These are phyloP conservation scores for Pholiota molesta DNA, from an alignment of 768 basidiomycete genomes.

Conservation along the genomic window DNA sequence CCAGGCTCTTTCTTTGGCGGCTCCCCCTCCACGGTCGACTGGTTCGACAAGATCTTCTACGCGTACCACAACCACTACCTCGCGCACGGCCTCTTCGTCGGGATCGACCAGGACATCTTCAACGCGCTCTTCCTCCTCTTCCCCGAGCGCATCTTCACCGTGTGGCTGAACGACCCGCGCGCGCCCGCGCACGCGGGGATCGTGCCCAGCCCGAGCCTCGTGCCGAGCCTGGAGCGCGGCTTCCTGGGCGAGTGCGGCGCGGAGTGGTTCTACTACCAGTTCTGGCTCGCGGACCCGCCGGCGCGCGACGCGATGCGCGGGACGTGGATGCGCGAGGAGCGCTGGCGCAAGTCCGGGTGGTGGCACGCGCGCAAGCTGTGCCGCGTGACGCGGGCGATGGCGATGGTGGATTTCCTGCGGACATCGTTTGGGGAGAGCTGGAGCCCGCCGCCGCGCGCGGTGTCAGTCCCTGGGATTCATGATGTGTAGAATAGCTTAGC, in stretches of 20 bases:
- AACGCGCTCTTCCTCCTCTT: conserved; percentile 5
- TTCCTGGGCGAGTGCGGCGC: conserved; percentile 42
- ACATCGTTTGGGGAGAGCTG: conserved; percentile 4
- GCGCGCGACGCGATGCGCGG: conserved; percentile 1
- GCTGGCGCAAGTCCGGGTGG: conserved; percentile 9
- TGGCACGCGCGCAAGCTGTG: conserved; percentile 11
- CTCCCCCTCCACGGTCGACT: conserved; percentile 42
- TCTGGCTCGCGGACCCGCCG: conserved; percentile 25
- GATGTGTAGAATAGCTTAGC: background rate
- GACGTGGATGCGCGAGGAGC: background rate
- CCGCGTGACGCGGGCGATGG: conserved; percentile 1
- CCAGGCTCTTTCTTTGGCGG: conserved; percentile 63
- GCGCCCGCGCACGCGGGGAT: conserved; percentile 9
- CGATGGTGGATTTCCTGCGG: conserved; percentile 4
- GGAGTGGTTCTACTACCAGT: conserved; percentile 55
- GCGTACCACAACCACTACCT: conserved; percentile 6
- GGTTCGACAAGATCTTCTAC: conserved; percentile 44
- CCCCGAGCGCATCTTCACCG: conserved; percentile 6
- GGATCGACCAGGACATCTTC: conserved; percentile 10
- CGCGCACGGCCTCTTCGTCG: conserved; percentile 4
- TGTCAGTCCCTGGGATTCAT: background rate
- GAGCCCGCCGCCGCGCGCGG: conserved; percentile 2
- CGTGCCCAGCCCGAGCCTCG: conserved; percentile 49
- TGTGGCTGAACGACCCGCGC: conserved; percentile 4
- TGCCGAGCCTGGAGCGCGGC: conserved; percentile 41